phyloP scores from a whole-genome alignment of 768 basidiomycete species.

The Pholiota molesta region DNA sequence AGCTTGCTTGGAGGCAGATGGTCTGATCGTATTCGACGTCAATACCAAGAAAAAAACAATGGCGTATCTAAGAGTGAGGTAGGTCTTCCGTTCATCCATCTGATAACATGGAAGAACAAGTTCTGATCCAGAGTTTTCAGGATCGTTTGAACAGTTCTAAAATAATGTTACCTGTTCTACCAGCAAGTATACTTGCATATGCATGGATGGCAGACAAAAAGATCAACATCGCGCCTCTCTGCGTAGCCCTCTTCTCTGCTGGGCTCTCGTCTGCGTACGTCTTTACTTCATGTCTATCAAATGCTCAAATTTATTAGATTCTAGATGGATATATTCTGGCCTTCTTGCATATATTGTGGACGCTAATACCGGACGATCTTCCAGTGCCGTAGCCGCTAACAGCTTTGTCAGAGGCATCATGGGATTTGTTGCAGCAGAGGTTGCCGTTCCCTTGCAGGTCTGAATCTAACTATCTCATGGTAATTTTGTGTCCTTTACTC shows the following conservation, averaged over 20 bases:
- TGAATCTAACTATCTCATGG: not conserved
- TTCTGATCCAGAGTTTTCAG: not conserved
- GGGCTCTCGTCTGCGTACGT: constrained; percentile 11
- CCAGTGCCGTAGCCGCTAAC: constrained; percentile 21
- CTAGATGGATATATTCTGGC: constrained; percentile 22
- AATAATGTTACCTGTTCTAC: constrained; percentile 14
- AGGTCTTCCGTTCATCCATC: constrained; percentile 12
- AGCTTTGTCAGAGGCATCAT: constrained; percentile 19
- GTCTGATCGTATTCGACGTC: constrained; percentile 40
- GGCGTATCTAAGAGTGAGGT: constrained; percentile 63
- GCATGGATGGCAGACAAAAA: constrained; percentile 14
- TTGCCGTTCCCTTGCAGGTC: constrained; percentile 23
- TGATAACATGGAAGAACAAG: not conserved
- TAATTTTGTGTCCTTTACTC: not conserved
- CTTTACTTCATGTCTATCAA: not conserved
- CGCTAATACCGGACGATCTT: constrained; percentile 22
- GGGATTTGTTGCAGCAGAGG: constrained; percentile 19
- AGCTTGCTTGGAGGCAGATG: constrained; percentile 42
- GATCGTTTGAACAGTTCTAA: constrained; percentile 14
- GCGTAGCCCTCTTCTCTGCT: constrained; percentile 9
- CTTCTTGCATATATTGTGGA: constrained; percentile 23
- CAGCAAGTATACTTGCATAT: constrained; percentile 11
- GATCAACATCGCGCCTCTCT: constrained; percentile 5
- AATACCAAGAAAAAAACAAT: constrained; percentile 36
- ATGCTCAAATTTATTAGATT: not conserved